These are phyloP conservation scores for Trichosanthes truncata DNA, from an alignment of 306 rosid species.

Conservation along the genomic window DNA sequence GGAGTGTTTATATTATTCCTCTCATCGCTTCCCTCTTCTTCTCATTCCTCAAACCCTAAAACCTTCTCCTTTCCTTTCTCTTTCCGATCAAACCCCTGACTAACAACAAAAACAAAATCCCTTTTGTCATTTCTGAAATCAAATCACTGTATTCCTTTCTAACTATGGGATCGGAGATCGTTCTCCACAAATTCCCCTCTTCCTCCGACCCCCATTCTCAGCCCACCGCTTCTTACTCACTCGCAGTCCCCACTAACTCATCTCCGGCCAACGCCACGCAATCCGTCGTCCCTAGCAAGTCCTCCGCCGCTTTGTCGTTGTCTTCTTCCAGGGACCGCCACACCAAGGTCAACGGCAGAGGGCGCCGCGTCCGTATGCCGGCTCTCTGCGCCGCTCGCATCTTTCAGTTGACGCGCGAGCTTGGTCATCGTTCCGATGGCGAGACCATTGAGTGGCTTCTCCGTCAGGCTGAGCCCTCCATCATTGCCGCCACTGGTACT, in stretches of 20 bases:
- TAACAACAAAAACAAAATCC: constrained; percentile 8
- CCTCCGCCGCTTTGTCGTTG: constrained; percentile 20
- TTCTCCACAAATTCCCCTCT: constrained; percentile 26
- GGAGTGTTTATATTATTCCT: neutral
- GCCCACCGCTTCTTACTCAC: constrained; percentile 7
- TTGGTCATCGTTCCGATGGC: constrained; percentile 95
- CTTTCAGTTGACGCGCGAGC: constrained; percentile 87
- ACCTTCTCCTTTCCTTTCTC: neutral
- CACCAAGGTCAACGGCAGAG: constrained; percentile 89
- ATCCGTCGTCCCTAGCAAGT: constrained; percentile 15
- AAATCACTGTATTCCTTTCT: neutral
- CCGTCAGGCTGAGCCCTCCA: constrained; percentile 78
- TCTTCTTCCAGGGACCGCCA: constrained; percentile 68
- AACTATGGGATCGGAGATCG: constrained; percentile 39
- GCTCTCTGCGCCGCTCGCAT: constrained; percentile 87
- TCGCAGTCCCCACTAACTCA: neutral
- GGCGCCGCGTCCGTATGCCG: constrained; percentile 93
- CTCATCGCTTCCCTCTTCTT: neutral
- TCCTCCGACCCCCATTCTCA: constrained; percentile 12
- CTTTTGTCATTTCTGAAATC: neutral
- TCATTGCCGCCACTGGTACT: constrained; percentile 72
- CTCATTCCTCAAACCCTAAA: constrained; percentile 34
- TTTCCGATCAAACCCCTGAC: neutral
- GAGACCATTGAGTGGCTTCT: constrained; percentile 96
- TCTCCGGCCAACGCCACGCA: constrained; percentile 4